Percentiles rank a stretch among this genome's conserved stretches.
Evolutionary conservation across 495 filamentous ascomycete genomes (phyloP).

Genomic region (Penicillium ucsense): DNA sequence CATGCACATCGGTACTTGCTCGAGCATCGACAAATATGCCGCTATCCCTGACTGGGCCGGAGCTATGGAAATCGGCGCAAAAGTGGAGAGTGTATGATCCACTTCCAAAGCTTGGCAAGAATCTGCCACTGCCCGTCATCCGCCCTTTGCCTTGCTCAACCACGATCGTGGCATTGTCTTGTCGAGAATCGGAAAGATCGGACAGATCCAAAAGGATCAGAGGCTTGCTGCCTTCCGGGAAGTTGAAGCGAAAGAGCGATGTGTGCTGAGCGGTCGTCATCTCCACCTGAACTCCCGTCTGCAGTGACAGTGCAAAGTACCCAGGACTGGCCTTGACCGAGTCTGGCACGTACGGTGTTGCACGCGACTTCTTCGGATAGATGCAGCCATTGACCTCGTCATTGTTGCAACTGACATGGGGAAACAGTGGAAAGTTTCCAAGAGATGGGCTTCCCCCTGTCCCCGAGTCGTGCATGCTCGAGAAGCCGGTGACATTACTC

Average conservation of each 20-base stretch:
- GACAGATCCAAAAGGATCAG: slow-evolving; percentile 60
- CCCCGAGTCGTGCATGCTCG: slow-evolving; percentile 64
- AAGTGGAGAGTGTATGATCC: slow-evolving; percentile 56
- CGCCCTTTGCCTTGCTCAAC: slow-evolving; percentile 52
- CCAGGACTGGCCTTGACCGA: slow-evolving; percentile 59
- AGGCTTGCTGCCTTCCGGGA: slow-evolving; percentile 40
- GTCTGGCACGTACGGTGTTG: slow-evolving; percentile 34
- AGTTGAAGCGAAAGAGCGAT: slow-evolving; percentile 57
- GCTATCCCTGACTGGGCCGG: slow-evolving; percentile 32
- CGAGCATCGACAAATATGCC: slow-evolving; percentile 36
- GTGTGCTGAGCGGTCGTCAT: slow-evolving; percentile 54
- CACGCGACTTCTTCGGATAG: slow-evolving; percentile 49
- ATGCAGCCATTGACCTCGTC: slow-evolving; percentile 57
- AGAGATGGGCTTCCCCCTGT: slow-evolving; percentile 65
- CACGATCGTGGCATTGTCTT: slow-evolving; percentile 50
- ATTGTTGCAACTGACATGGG: slow-evolving; percentile 50
- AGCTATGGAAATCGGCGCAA: slow-evolving; percentile 53
- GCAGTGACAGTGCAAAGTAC: slow-evolving; percentile 57
- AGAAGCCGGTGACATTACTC: slow-evolving; percentile 60
- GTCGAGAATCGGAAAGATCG: slow-evolving; percentile 57
- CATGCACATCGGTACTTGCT: slow-evolving; percentile 35
- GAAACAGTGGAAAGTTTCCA: slow-evolving; percentile 68
- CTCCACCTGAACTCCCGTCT: slow-evolving; percentile 50
- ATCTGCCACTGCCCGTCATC: slow-evolving; percentile 58
- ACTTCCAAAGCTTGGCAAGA: slow-evolving; percentile 59